phyloP scores from a whole-genome alignment of 1,139 yeast genomes.

The Lodderomyces pseudojiufengensis region DNA sequence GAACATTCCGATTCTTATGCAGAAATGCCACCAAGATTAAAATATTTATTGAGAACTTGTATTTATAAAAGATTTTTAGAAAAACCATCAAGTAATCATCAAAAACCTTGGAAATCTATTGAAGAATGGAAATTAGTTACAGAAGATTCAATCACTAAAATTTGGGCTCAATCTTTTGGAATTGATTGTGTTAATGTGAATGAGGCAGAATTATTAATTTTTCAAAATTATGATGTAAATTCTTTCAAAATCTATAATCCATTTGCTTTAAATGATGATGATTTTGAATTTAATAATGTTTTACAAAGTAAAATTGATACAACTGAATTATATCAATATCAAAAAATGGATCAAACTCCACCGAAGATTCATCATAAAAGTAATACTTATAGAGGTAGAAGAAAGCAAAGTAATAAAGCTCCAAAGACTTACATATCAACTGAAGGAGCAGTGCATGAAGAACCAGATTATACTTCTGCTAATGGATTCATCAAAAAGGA shows the following conservation, averaged over 20 bases:
- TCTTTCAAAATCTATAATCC: conserved; percentile 25
- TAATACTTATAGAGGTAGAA: conserved; percentile 5
- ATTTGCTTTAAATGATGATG: conserved; percentile 24
- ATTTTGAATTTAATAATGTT: conserved; percentile 24
- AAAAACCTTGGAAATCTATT: conserved; percentile 9
- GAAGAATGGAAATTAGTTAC: conserved; percentile 51
- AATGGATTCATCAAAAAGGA: conserved; percentile 37
- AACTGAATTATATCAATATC: conserved; percentile 26
- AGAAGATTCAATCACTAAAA: conserved; percentile 49
- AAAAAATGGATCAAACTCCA: conserved; percentile 9
- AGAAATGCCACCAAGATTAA: conserved; percentile 46
- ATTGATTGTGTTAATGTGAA: conserved; percentile 48
- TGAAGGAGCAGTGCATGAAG: conserved; percentile 19
- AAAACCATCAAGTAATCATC: conserved; percentile 8
- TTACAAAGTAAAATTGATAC: conserved; percentile 40
- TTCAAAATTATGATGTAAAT: conserved; percentile 37
- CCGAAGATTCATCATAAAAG: conserved; percentile 7
- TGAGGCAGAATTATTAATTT: conserved; percentile 47
- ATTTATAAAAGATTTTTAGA: conserved; percentile 44
- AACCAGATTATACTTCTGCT: conserved; percentile 6
- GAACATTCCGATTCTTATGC: conserved; percentile 35
- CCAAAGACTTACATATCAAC: conserved; percentile 6
- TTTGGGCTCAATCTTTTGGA: conserved; percentile 57
- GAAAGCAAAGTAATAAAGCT: conserved; percentile 1
- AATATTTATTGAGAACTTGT: conserved; percentile 48